Base-by-base conservation (phyloP, 805 yeast genomes). In the Hanseniaspora nectarophila region DNA sequence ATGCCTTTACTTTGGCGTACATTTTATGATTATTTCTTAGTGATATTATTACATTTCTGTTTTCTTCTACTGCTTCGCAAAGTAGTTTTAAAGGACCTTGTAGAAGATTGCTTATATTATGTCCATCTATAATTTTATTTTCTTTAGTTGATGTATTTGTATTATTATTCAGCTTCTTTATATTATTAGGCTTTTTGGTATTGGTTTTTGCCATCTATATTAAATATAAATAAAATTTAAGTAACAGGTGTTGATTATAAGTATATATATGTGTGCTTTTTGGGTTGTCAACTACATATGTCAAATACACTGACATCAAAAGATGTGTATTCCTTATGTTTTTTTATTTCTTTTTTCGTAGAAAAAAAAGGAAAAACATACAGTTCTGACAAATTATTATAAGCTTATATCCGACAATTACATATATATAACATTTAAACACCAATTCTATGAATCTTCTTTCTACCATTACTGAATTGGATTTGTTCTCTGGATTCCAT, bases 1-100 rank as follows among this genome's bases (percentile, higher is more conserved):
- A 92, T 0, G 97, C 97, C 62, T 85, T 85, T 47, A 92, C 92
- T 58, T 85, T 79, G 1, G 89, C 95, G 29, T 92, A 75, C 38
- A 92, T 73, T 67, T 92, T 92, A 63, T 89, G 96, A 66, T 90
- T 89, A 65, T 92, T 92, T 62, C 99, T 76, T 55, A 95, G 77
- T 20, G 95, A 85, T 55, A 92, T 84, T 54, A 92, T 76, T 4
- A 92, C 86, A 24, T 87, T 86, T 2, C 84, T 75, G 48, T 80
- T 81, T 51, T 78, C 75, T 55, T 80, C 75, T 38, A 87, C 82
- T 0, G 97, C 88, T 43, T 81, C 80, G 58, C 88, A 86, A n/a
- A 92, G 75, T 26, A 92, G 73, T 3, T 90, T 79, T 74, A 92
- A 75, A 13, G 99, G 99, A 0, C 98, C 98, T 67, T 26, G 20